Evolutionary conservation across 768 basidiomycete genomes (phyloP).

Genomic region (Termitomyces sp.): DNA sequence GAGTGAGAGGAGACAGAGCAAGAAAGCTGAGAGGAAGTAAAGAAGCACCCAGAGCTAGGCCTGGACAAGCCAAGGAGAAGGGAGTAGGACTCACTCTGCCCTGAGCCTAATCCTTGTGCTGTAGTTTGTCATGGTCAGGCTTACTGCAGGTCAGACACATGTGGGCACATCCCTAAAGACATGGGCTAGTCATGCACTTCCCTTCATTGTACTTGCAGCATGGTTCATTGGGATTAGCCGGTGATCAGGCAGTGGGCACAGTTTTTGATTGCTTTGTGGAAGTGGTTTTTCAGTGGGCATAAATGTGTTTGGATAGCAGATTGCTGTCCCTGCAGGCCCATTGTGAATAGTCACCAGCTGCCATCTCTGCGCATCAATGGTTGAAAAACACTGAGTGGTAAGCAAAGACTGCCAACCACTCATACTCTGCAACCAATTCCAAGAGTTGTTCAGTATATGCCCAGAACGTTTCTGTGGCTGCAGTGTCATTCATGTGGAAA

Average conservation of each 20-base stretch:
- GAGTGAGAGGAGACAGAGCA: neutral
- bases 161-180: neutral
- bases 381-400: neutral
- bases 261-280: neutral
- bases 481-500: neutral
- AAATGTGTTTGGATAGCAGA: too few species aligned
- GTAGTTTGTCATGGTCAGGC: neutral
- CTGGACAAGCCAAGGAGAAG: neutral
- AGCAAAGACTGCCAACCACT: neutral
- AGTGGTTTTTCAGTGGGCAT: too few species aligned
- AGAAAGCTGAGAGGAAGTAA: neutral
- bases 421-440: neutral
- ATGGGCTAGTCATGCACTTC: too few species aligned
- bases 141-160: neutral
- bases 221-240: too few species aligned
- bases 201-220: too few species aligned
- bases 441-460: neutral
- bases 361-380: neutral
- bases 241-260: neutral
- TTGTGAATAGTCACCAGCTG: neutral
- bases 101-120: neutral
- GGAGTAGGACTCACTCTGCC: neutral
- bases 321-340: too few species aligned
- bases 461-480: neutral
- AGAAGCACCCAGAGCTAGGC: neutral